Evolutionary conservation across 1,284 basidiomycete species (phyloP).

Genomic region (Neolentinus lepideus): DNA sequence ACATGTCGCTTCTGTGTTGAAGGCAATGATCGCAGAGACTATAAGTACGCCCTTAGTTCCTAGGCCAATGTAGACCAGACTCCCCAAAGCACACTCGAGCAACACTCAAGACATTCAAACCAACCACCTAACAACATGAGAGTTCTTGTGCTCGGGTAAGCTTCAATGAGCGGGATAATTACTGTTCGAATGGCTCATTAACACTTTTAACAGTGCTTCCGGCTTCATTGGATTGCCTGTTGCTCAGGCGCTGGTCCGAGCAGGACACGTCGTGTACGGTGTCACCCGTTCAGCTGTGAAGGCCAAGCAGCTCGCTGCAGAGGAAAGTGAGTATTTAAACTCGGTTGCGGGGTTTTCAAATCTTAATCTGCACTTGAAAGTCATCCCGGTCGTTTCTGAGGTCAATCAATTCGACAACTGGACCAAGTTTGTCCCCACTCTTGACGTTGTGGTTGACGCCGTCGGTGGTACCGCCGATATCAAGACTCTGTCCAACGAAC

Average conservation of each 20-base stretch:
- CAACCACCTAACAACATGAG: not conserved
- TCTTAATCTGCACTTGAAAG: conserved; percentile 14
- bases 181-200: not conserved
- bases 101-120: not conserved
- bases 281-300: conserved; percentile 34
- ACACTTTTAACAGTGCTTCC: conserved; percentile 21
- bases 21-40: not conserved
- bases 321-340: conserved; percentile 31
- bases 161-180: not conserved
- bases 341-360: not conserved
- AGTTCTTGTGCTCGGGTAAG: conserved; percentile 3
- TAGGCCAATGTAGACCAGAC: not conserved
- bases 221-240: conserved; percentile 43
- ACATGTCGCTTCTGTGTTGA: not conserved
- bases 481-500: conserved; percentile 12
- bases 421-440: conserved; percentile 29
- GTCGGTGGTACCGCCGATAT: conserved; percentile 20
- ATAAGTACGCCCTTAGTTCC: not conserved
- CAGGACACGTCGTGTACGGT: conserved; percentile 46
- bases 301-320: conserved; percentile 29
- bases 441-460: conserved; percentile 40
- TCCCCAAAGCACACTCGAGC: not conserved
- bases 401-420: conserved; percentile 27
- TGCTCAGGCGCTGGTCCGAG: conserved; percentile 40
- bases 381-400: conserved; percentile 41